Conservation (phyloP, 805 yeast genomes). For the Zygosaccharomyces siamensis region DNA sequence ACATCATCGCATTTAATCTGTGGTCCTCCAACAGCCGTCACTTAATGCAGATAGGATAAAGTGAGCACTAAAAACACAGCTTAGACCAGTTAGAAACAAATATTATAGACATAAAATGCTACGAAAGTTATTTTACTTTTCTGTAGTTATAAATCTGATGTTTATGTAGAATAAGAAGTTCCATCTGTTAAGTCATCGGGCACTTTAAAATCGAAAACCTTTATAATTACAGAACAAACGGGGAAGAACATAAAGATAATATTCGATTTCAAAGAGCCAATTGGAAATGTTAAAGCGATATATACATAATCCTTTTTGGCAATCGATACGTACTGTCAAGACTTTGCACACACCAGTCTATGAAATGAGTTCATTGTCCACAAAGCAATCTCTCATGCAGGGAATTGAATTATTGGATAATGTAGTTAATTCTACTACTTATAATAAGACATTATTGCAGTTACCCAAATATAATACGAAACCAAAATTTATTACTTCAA, state of each 20-base stretch:
- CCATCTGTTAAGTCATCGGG: neutral
- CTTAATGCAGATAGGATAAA: constrained; percentile 1
- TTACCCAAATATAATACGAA: constrained; percentile 22
- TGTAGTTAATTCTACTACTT: constrained; percentile 20
- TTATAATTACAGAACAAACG: neutral
- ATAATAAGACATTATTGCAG: constrained; percentile 23
- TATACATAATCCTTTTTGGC: neutral
- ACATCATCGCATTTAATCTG: neutral
- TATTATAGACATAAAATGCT: neutral
- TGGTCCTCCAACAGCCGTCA: neutral
- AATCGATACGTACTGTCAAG: constrained; percentile 18
- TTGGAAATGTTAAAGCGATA: neutral
- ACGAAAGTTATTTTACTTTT: neutral
- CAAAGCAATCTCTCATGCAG: constrained; percentile 15
- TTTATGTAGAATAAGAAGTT: neutral
- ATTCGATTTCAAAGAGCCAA: neutral
- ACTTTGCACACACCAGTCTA: constrained; percentile 29
- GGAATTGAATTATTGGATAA: constrained; percentile 21
- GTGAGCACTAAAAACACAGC: neutral
- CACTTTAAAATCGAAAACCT: neutral
- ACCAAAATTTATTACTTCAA: constrained; percentile 23
- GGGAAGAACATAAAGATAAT: neutral
- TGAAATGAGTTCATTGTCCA: constrained; percentile 10
- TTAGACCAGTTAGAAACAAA: neutral
- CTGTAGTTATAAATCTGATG: neutral